These are phyloP conservation scores for Mycena vitilis DNA, from an alignment of 768 basidiomycete species.

Conservation along the genomic window DNA sequence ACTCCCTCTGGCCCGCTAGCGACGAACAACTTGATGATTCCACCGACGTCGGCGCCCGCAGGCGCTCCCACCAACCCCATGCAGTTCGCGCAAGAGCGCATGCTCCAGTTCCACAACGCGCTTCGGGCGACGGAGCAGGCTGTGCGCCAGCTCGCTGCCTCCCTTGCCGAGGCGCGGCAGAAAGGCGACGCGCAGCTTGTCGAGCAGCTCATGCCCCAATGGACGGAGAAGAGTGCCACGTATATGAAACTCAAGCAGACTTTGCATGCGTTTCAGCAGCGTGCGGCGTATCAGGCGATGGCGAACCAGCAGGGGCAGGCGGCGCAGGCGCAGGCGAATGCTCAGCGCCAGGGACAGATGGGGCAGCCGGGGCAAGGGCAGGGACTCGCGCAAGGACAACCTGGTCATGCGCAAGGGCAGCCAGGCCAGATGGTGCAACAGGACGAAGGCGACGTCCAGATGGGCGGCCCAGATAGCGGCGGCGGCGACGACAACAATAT, in stretches of 20 bases:
- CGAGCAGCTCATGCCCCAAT: constrained; percentile 17
- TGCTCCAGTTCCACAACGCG: constrained; percentile 16
- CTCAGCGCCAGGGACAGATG: constrained; percentile 1
- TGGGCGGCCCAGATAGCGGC: constrained; percentile 14
- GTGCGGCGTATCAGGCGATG: constrained; percentile 17
- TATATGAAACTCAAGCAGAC: constrained; percentile 14
- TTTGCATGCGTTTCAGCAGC: constrained; percentile 19
- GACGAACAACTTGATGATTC: constrained; percentile 2
- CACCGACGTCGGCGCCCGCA: constrained; percentile 4
- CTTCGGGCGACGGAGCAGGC: constrained; percentile 9
- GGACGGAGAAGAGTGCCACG: constrained; percentile 25
- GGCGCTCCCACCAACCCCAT: background rate
- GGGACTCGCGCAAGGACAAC: background rate
- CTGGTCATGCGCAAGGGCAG: constrained; percentile 6
- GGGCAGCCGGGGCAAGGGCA: constrained; percentile 6
- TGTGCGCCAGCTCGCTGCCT: constrained; percentile 5
- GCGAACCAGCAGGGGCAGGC: constrained; percentile 13
- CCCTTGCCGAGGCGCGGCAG: constrained; percentile 20
- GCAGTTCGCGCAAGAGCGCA: constrained; percentile 4
- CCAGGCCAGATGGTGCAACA: constrained; percentile 20
- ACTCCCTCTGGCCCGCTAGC: constrained; percentile 22
- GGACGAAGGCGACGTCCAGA: constrained; percentile 17
- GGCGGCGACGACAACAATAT: background rate
- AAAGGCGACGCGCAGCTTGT: constrained; percentile 22
- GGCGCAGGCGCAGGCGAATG: background rate